Conservation (phyloP, 257 asterid species). For the Ligustrum vulgare region DNA sequence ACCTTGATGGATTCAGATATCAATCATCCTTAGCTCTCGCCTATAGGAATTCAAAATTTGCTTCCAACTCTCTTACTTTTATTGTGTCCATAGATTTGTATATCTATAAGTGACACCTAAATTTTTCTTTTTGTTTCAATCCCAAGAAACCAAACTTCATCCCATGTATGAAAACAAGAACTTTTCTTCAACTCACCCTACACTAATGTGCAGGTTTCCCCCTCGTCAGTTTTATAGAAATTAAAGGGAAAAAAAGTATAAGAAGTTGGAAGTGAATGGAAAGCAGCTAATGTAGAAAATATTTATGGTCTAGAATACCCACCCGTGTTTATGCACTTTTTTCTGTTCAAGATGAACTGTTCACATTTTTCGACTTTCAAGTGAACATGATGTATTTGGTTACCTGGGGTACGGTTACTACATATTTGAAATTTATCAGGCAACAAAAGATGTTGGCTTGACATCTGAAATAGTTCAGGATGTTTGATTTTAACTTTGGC, state of each 20-base stretch:
- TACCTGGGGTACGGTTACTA: background rate
- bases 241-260: background rate
- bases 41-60: background rate
- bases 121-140: background rate
- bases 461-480: background rate
- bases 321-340: background rate
- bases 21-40: background rate
- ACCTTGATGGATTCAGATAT: background rate
- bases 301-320: background rate
- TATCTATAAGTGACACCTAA: background rate
- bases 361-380: background rate
- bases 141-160: background rate
- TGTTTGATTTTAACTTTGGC: background rate
- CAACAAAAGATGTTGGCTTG: background rate
- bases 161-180: background rate
- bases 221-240: background rate
- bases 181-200: background rate
- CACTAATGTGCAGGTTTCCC: background rate
- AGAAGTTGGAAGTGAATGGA: background rate
- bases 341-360: background rate
- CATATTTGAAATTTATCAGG: background rate
- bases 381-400: background rate
- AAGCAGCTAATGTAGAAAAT: background rate
- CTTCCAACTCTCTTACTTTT: background rate
- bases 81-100: background rate